Conservation (phyloP, 345 rosid species). For the Toxicodendron radicans region DNA sequence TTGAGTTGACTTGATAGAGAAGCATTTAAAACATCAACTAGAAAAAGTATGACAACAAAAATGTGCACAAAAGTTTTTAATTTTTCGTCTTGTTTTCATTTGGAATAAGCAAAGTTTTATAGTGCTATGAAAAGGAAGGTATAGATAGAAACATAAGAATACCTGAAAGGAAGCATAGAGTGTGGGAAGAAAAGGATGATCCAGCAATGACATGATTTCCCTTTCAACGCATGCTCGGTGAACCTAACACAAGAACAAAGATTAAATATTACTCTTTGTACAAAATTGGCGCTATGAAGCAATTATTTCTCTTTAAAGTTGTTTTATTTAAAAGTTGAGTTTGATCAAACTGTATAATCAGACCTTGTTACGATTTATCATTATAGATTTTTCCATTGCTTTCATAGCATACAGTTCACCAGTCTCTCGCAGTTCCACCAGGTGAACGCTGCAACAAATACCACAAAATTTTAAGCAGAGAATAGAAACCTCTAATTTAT, state of each 20-base stretch:
- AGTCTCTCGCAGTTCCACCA: conserved; percentile 81
- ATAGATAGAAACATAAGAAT: conserved; percentile 12
- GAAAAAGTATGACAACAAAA: not conserved
- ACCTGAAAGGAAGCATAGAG: conserved; percentile 95
- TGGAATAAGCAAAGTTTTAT: not conserved
- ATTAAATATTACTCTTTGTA: conserved; percentile 1
- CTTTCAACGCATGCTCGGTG: conserved; percentile 95
- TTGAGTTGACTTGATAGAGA: not conserved
- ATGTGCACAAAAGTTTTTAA: not conserved
- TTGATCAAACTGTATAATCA: conserved; percentile 1
- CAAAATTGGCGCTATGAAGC: not conserved
- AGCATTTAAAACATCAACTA: not conserved
- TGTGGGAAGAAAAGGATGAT: conserved; percentile 96
- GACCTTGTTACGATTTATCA: conserved; percentile 95
- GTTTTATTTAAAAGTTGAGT: not conserved
- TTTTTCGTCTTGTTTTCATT: not conserved
- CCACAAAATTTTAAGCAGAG: not conserved
- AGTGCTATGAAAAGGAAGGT: not conserved
- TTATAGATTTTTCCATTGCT: conserved; percentile 91
- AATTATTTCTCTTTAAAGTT: not conserved
- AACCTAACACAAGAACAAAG: conserved; percentile 44
- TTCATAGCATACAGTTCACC: conserved; percentile 89
- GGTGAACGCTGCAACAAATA: conserved; percentile 60
- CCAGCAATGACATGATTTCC: conserved; percentile 84
- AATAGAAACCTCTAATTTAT: not conserved